Evolutionary conservation across 2,329 filamentous ascomycete species (phyloP).

Genomic region (Colletotrichum limetticola): DNA sequence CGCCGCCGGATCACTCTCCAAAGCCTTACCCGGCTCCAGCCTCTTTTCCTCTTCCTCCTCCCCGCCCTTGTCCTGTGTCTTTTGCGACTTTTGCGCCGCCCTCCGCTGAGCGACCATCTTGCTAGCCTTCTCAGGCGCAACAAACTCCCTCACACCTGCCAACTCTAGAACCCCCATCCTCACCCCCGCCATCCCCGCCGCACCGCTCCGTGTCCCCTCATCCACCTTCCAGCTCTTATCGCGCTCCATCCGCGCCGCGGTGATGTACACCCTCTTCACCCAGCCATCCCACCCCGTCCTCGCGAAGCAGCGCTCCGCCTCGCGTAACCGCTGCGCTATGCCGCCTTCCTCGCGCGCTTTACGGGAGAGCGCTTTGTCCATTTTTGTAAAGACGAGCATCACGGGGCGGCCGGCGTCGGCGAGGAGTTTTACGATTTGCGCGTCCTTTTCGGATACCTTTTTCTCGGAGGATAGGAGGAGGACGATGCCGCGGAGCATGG

Average conservation of each 20-base stretch:
- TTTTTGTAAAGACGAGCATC: conserved; percentile 65
- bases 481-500: conserved; percentile 61
- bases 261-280: conserved; percentile 46
- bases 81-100: neutral
- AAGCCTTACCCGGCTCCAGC: conserved; percentile 20
- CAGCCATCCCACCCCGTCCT: conserved; percentile 38
- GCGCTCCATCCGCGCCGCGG: conserved; percentile 50
- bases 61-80: neutral
- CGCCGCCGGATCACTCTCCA: conserved; percentile 31
- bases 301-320: conserved; percentile 24
- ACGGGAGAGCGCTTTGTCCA: conserved; percentile 57
- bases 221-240: conserved; percentile 39
- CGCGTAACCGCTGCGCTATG: conserved; percentile 34
- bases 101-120: neutral
- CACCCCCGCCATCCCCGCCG: conserved; percentile 52
- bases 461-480: conserved; percentile 65
- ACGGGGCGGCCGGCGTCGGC: conserved; percentile 56
- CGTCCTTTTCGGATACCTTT: conserved; percentile 60
- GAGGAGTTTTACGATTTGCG: conserved; percentile 58
- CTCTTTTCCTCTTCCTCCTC: conserved; percentile 1
- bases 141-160: conserved; percentile 45
- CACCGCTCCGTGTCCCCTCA: conserved; percentile 38
- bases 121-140: neutral
- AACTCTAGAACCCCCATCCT: conserved; percentile 52
- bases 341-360: conserved; percentile 36